These are phyloP conservation scores for Eucalyptus albens DNA, from an alignment of 345 rosid genomes.

Conservation along the genomic window DNA sequence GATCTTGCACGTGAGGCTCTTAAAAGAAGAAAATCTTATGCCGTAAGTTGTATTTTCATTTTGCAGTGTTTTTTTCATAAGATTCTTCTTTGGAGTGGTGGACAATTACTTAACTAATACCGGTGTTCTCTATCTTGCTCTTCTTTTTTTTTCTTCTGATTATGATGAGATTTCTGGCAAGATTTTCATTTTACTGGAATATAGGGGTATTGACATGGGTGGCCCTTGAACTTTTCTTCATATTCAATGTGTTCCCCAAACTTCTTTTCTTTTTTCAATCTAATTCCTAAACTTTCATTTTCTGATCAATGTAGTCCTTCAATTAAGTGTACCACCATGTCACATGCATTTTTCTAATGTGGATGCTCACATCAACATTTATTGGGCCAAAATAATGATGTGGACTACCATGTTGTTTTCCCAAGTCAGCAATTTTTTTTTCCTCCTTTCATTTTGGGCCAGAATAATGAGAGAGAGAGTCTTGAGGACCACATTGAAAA, in stretches of 20 bases:
- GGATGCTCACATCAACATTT: not conserved
- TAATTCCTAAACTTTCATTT: not conserved
- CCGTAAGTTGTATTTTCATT: slow-evolving; percentile 21
- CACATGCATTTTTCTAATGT: not conserved
- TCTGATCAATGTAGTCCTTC: not conserved
- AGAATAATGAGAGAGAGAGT: not conserved
- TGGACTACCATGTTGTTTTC: not conserved
- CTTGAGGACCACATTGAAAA: not conserved
- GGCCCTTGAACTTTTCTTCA: not conserved
- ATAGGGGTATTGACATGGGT: not conserved
- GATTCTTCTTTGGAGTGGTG: not conserved
- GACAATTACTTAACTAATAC: not conserved
- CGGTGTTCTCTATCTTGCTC: not conserved
- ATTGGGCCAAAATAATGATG: not conserved
- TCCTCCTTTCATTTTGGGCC: too few species aligned
- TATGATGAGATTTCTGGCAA: not conserved
- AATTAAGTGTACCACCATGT: not conserved
- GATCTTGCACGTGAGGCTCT: slow-evolving; percentile 88
- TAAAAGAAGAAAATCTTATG: slow-evolving; percentile 66
- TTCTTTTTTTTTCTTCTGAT: not conserved
- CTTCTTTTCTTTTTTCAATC: not conserved
- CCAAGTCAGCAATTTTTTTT: too few species aligned
- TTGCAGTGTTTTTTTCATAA: not conserved
- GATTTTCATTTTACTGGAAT: not conserved
- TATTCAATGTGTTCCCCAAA: not conserved